Evolutionary conservation across 179 eudicot genomes (phyloP).

Genomic region (Corrigiola litoralis): DNA sequence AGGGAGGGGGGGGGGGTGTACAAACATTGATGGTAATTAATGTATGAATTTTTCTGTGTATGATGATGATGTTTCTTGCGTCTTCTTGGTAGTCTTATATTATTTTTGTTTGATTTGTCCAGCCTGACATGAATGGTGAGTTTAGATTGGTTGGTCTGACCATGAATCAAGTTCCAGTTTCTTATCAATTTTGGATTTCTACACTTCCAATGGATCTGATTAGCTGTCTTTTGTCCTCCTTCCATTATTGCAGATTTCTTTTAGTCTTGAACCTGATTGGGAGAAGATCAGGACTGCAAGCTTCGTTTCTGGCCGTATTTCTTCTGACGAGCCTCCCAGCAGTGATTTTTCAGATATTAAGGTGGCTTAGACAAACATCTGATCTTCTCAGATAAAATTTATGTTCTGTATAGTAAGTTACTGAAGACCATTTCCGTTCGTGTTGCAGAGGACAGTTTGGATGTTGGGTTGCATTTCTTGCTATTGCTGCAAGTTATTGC

Average conservation of each 20-base stretch:
- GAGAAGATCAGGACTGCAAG: constrained; percentile 39
- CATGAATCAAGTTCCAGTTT: not conserved
- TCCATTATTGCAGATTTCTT: constrained; percentile 28
- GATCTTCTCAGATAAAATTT: not conserved
- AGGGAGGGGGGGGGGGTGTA: no score
- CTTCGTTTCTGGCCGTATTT: constrained; percentile 36
- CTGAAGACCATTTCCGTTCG: constrained; percentile 18
- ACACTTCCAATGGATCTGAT: not conserved
- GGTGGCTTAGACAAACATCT: constrained; percentile 28
- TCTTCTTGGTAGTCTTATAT: no score
- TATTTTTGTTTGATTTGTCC: no score
- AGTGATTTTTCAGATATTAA: constrained; percentile 34
- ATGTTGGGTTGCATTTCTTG: constrained; percentile 42
- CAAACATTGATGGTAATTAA: no score
- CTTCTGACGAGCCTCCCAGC: constrained; percentile 37
- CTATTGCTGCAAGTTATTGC: constrained; percentile 30
- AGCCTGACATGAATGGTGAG: no score
- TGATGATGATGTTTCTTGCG: no score
- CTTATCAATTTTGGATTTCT: not conserved
- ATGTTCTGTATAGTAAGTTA: not conserved
- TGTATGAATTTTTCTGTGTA: no score
- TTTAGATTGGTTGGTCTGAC: not conserved
- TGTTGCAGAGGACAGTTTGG: constrained; percentile 54
- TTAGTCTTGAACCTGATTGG: constrained; percentile 34
- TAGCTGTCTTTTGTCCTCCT: not conserved